Percentiles rank a stretch among this genome's conserved stretches.
Evolutionary conservation across 345 rosid genomes (phyloP).

Genomic region (Acer campestre): DNA sequence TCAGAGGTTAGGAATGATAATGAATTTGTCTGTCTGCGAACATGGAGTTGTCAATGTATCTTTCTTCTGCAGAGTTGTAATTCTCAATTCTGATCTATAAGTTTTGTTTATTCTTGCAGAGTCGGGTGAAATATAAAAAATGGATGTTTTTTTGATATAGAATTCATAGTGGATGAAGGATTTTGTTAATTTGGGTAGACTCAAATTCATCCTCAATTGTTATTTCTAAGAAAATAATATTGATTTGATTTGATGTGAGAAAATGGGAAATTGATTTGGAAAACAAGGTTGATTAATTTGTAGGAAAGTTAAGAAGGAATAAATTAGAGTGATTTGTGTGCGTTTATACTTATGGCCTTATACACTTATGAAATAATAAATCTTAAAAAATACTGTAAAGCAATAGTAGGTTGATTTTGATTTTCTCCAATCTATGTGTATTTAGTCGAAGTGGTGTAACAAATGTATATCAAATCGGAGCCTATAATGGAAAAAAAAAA

Average conservation of each 20-base stretch:
- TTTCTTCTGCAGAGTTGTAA: not conserved
- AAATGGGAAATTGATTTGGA: not conserved
- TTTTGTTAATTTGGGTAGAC: not conserved
- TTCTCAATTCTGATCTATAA: not conserved
- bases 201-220: not conserved
- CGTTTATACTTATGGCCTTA: not conserved
- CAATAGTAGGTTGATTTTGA: not conserved
- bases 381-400: not conserved
- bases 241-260: not conserved
- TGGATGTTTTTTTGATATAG: not conserved
- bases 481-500: not conserved
- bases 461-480: not conserved
- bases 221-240: not conserved
- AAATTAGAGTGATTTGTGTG: not conserved
- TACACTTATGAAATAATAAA: not conserved
- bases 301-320: not conserved
- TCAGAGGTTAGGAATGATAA: not conserved
- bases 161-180: not conserved
- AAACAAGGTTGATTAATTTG: not conserved
- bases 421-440: not conserved
- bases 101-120: not conserved
- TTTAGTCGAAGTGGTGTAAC: not conserved
- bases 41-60: not conserved
- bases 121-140: not conserved
- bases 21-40: not conserved